Conservation (phyloP, 2,329 filamentous ascomycete species). For the Neofusicoccum parvum region DNA sequence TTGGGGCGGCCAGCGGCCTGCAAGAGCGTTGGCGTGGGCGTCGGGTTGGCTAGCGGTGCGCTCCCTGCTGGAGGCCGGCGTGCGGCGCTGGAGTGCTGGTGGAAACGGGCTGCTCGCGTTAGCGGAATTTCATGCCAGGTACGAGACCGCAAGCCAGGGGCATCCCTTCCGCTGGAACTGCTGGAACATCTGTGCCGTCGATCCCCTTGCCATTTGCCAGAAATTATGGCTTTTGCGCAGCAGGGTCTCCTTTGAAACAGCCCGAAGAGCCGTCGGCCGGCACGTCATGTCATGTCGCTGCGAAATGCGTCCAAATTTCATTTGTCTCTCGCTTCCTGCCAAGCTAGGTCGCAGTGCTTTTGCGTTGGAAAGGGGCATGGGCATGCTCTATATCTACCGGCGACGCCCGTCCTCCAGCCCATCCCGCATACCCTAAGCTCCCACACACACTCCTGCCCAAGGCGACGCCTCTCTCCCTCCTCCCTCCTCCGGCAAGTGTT, state of each 20-base stretch:
- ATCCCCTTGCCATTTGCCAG: conserved; percentile 21
- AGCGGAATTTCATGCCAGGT: conserved; percentile 20
- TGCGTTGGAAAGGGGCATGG: conserved; percentile 28
- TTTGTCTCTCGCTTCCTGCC: conserved; percentile 42
- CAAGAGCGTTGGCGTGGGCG: conserved; percentile 12
- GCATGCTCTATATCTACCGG: conserved; percentile 21
- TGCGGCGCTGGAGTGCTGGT: conserved; percentile 1
- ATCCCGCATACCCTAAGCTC: background rate
- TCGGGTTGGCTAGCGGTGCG: conserved; percentile 1
- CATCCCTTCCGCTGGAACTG: conserved; percentile 22
- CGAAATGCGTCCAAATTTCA: conserved; percentile 42
- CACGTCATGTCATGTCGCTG: conserved; percentile 40
- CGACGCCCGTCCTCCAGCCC: conserved; percentile 33
- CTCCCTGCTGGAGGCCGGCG: conserved; percentile 15
- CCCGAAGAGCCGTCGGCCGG: conserved; percentile 41
- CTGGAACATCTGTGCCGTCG: conserved; percentile 23
- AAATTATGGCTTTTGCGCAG: conserved; percentile 23
- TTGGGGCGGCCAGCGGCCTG: background rate
- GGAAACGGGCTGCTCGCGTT: conserved; percentile 20
- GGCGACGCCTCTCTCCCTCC: conserved; percentile 5
- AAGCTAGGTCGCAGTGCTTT: conserved; percentile 30
- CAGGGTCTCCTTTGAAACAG: conserved; percentile 36
- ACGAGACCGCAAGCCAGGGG: conserved; percentile 20
- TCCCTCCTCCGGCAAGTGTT: conserved; percentile 14
- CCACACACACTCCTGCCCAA: conserved; percentile 8